phyloP scores from a whole-genome alignment of 1,284 basidiomycete genomes.

The Ceratorhiza oryzae-sativae region DNA sequence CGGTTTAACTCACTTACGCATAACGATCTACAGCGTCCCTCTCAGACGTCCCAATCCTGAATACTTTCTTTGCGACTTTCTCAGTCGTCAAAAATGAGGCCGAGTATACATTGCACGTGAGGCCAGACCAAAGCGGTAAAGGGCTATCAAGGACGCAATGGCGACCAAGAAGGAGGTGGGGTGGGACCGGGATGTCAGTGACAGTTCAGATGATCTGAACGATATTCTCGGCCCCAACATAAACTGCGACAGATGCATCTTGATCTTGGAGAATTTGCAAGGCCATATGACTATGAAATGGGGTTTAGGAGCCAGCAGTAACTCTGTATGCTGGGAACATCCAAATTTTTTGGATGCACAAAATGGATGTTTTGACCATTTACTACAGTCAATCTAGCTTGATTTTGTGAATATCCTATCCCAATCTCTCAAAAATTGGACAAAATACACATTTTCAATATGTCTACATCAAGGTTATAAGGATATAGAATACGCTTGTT shows the following conservation, averaged over 20 bases:
- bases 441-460: no score
- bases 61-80: conserved; percentile 34
- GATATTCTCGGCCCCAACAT: not conserved
- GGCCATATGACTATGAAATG: no score
- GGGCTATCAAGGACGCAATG: conserved; percentile 10
- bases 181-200: conserved; percentile 12
- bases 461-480: no score
- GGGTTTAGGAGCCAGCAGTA: no score
- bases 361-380: no score
- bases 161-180: conserved; percentile 4
- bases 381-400: no score
- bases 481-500: no score
- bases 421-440: no score
- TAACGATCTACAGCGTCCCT: not conserved
- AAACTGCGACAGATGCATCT: not conserved
- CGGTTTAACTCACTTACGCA: conserved; percentile 17
- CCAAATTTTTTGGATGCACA: no score
- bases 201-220: conserved; percentile 18
- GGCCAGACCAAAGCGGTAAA: not conserved
- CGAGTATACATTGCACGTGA: conserved; percentile 11
- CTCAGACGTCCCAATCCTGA: conserved; percentile 13
- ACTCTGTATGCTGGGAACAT: no score
- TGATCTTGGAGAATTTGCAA: not conserved
- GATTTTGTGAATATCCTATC: no score
- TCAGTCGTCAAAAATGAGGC: conserved; percentile 9